Percentiles rank a stretch among this genome's conserved stretches.
These are phyloP conservation scores for Puccinia sorghi DNA, from an alignment of 1,284 basidiomycete species.

Conservation along the genomic window DNA sequence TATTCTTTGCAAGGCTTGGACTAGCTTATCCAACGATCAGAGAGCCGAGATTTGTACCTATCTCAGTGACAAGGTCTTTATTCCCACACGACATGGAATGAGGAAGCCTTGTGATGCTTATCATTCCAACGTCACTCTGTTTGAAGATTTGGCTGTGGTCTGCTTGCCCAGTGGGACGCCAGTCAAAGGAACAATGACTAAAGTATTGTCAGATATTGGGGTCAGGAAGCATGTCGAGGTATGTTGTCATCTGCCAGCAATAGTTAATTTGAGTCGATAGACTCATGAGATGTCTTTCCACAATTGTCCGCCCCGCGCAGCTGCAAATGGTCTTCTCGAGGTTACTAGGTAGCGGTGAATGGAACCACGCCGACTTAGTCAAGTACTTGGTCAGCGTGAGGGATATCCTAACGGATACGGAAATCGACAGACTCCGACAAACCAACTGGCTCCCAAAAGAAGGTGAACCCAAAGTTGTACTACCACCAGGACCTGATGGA, in stretches of 20 bases:
- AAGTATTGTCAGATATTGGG: slow-evolving; percentile 71
- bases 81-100: slow-evolving; percentile 82
- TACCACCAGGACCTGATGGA: slow-evolving; percentile 63
- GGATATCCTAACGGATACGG: slow-evolving; percentile 68
- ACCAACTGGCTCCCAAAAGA: slow-evolving; percentile 81
- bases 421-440: slow-evolving; percentile 70
- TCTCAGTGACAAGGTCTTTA: slow-evolving; percentile 70
- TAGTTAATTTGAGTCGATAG: slow-evolving; percentile 55
- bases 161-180: slow-evolving; percentile 68
- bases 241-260: slow-evolving; percentile 62
- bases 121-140: slow-evolving; percentile 82
- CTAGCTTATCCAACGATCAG: slow-evolving; percentile 66
- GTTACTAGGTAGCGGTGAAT: slow-evolving; percentile 59
- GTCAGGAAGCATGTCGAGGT: slow-evolving; percentile 81
- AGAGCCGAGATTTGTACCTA: slow-evolving; percentile 66
- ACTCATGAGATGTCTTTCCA: slow-evolving; percentile 61
- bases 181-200: slow-evolving; percentile 76
- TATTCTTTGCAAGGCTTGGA: slow-evolving; percentile 75
- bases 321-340: slow-evolving; percentile 60
- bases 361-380: slow-evolving; percentile 62
- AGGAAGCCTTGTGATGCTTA: slow-evolving; percentile 72
- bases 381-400: slow-evolving; percentile 86
- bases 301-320: slow-evolving; percentile 22
- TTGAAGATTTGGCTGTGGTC: slow-evolving; percentile 82
- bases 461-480: slow-evolving; percentile 55